Percentiles rank a stretch among this genome's conserved stretches.
Evolutionary conservation across 208 protist genomes (phyloP).

Genomic region (Trypanosoma cruzi): DNA sequence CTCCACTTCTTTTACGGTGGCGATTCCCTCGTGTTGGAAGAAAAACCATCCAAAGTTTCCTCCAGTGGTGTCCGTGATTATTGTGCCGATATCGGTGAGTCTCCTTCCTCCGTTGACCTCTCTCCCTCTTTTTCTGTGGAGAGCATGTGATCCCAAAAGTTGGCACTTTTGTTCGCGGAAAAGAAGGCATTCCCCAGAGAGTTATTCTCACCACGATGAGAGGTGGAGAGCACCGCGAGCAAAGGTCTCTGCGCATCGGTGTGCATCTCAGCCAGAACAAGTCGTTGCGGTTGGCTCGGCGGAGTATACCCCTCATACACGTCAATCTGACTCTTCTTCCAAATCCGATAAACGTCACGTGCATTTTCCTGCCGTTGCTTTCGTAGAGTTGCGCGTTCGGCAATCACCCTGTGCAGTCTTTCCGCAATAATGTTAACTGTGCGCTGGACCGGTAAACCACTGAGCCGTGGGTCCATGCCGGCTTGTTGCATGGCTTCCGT

Average conservation of each 20-base stretch:
- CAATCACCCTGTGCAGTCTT: slow-evolving; percentile 42
- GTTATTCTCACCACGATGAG: neutral
- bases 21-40: neutral
- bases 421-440: slow-evolving; percentile 67
- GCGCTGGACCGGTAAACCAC: slow-evolving; percentile 56
- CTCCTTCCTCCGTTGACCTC: neutral
- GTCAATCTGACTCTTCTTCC: slow-evolving; percentile 76
- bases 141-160: slow-evolving; percentile 20
- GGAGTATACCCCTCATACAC: slow-evolving; percentile 56
- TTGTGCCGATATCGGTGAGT: neutral
- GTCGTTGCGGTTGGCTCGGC: slow-evolving; percentile 33
- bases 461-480: slow-evolving; percentile 62
- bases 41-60: neutral
- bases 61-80: no score
- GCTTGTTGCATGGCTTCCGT: slow-evolving; percentile 55
- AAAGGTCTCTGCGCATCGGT: neutral
- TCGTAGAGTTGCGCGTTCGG: slow-evolving; percentile 41
- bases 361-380: slow-evolving; percentile 76
- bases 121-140: neutral
- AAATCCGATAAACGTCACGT: slow-evolving; percentile 78
- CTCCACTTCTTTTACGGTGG: neutral
- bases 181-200: neutral
- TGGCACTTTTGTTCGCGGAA: neutral
- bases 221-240: neutral
- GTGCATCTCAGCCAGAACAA: slow-evolving; percentile 29